A percentile compares a stretch with the other conserved stretches of the same genome.
These are phyloP conservation scores for Cercospora sp. DNA, from an alignment of 2,329 filamentous ascomycete species.

Conservation along the genomic window DNA sequence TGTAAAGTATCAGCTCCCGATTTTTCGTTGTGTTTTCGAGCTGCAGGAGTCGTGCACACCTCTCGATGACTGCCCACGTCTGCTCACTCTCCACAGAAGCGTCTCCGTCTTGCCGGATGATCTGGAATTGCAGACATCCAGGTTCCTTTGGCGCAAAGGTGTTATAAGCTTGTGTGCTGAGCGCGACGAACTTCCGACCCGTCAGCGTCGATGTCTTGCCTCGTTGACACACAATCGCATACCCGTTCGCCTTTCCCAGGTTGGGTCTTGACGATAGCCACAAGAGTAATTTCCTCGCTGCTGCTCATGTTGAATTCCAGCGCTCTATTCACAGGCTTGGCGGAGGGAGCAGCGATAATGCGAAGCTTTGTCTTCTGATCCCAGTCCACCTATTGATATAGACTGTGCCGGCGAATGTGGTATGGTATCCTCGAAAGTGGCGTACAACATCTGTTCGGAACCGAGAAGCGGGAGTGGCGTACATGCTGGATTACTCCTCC, in stretches of 20 bases:
- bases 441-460: background rate
- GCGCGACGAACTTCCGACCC: background rate
- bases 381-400: background rate
- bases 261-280: slow-evolving; percentile 11
- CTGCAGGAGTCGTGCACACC: background rate
- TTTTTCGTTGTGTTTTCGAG: too few relatives aligned
- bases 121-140: slow-evolving; percentile 11
- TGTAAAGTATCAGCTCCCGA: too few relatives aligned
- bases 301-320: background rate
- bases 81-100: background rate
- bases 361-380: background rate
- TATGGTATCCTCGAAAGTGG: background rate
- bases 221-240: background rate
- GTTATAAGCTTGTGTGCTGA: slow-evolving; percentile 1
- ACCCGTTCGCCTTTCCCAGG: slow-evolving; percentile 14
- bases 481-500: background rate
- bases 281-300: slow-evolving; percentile 10
- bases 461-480: background rate
- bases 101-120: background rate
- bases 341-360: background rate
- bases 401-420: background rate
- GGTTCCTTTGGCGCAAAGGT: slow-evolving; percentile 2
- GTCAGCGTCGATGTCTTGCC: background rate
- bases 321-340: background rate
- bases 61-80: slow-evolving; percentile 4